phyloP scores from a whole-genome alignment of 1,139 yeast genomes.

The Debaryomyces sp. region DNA sequence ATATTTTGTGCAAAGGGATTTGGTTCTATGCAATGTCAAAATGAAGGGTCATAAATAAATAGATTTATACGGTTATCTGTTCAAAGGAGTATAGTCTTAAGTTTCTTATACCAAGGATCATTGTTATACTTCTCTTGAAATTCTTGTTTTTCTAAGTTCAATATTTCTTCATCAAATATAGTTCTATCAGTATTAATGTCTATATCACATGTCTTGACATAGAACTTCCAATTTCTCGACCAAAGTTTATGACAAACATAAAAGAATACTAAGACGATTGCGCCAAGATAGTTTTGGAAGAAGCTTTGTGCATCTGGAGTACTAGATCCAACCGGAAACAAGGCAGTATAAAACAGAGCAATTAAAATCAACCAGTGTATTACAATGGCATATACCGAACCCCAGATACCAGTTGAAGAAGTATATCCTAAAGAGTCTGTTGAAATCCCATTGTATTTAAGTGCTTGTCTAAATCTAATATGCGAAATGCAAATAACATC shows the following conservation, averaged over 20 bases:
- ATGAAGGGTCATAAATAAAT: not conserved
- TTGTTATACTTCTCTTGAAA: slow-evolving; percentile 27
- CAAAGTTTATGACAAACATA: slow-evolving; percentile 39
- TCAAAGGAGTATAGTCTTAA: not conserved
- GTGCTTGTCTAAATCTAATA: slow-evolving; percentile 32
- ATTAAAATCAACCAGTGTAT: slow-evolving; percentile 30
- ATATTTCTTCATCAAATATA: slow-evolving; percentile 39
- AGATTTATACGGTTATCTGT: not conserved
- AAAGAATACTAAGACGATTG: slow-evolving; percentile 34
- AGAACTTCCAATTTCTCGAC: slow-evolving; percentile 34
- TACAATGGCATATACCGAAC: slow-evolving; percentile 29
- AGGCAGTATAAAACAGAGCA: slow-evolving; percentile 44
- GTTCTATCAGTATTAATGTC: slow-evolving; percentile 38
- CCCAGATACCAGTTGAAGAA: slow-evolving; percentile 33
- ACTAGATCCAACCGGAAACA: slow-evolving; percentile 35
- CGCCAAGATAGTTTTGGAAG: slow-evolving; percentile 41
- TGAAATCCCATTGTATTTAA: slow-evolving; percentile 29
- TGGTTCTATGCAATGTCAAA: not conserved
- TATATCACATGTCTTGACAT: slow-evolving; percentile 33
- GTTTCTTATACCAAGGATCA: slow-evolving; percentile 16
- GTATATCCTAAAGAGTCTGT: slow-evolving; percentile 29
- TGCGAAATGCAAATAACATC: slow-evolving; percentile 32
- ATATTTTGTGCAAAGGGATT: not conserved
- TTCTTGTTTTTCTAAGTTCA: slow-evolving; percentile 39
- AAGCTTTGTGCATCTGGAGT: slow-evolving; percentile 32